phyloP scores from a whole-genome alignment of 2,329 filamentous ascomycete species.

The Neoscytalidium dimidiatum region DNA sequence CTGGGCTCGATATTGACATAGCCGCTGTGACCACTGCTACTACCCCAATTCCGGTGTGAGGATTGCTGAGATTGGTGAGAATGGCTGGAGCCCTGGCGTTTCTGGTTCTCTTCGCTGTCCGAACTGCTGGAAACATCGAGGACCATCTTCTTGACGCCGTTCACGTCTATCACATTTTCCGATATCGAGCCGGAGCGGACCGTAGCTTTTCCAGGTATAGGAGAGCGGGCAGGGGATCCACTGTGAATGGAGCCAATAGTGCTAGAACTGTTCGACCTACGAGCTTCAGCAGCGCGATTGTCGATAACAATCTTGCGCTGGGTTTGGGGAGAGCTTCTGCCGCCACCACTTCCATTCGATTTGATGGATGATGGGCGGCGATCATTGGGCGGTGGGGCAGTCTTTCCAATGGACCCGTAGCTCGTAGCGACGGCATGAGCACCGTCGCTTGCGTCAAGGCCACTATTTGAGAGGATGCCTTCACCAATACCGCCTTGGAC shows the following conservation, averaged over 20 bases:
- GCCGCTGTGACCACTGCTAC: constrained; percentile 8
- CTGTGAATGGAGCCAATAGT: constrained; percentile 37
- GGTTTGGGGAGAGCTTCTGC: not conserved
- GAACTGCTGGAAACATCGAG: constrained; percentile 65
- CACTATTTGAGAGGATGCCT: constrained; percentile 56
- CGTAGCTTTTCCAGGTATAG: constrained; percentile 44
- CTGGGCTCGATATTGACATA: not conserved
- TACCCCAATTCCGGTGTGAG: constrained; percentile 9
- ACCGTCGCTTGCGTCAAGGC: constrained; percentile 61
- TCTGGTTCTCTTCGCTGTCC: not conserved
- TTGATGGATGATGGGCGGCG: not conserved
- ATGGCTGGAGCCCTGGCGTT: constrained; percentile 15
- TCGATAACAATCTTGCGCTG: constrained; percentile 5
- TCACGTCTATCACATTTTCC: constrained; percentile 73
- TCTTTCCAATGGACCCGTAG: constrained; percentile 43
- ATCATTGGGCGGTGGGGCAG: not conserved
- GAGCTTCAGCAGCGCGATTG: not conserved
- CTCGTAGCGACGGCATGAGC: constrained; percentile 58
- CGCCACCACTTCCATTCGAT: not conserved
- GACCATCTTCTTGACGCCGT: constrained; percentile 74
- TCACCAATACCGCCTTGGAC: constrained; percentile 56
- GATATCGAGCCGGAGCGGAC: constrained; percentile 77
- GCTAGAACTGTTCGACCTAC: constrained; percentile 27
- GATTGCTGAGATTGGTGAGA: constrained; percentile 6
- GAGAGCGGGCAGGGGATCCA: constrained; percentile 26